Conservation (phyloP, 192 early-diverging fungal species). For the Entomortierella chlamydospora region DNA sequence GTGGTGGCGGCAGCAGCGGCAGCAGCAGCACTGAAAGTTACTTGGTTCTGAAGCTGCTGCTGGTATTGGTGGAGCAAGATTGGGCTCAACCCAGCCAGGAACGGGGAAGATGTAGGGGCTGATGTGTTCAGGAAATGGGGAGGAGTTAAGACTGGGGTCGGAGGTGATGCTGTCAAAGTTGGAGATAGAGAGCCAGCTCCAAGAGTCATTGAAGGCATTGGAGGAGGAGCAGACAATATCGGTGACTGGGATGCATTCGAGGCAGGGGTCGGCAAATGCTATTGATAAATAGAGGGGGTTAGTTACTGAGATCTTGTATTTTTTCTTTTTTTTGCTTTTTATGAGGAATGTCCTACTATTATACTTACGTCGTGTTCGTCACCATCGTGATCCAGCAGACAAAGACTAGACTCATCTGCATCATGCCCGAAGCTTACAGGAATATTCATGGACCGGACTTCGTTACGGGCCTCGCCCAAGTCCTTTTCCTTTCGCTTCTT, state of each 20-base stretch:
- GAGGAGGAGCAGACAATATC: neutral
- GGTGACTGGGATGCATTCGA: constrained; percentile 37
- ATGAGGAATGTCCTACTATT: neutral
- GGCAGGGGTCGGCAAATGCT: constrained; percentile 25
- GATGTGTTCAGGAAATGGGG: constrained; percentile 26
- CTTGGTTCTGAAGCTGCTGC: constrained; percentile 38
- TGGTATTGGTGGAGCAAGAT: constrained; percentile 46
- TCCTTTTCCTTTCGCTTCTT: constrained; percentile 1
- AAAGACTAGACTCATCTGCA: constrained; percentile 23
- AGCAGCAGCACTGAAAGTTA: constrained; percentile 1
- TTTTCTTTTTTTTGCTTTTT: neutral
- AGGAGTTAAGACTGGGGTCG: constrained; percentile 32
- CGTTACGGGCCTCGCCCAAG: neutral
- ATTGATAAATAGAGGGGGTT: neutral
- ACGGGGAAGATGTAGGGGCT: neutral
- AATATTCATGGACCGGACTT: constrained; percentile 49
- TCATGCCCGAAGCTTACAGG: constrained; percentile 34
- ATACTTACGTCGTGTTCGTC: constrained; percentile 4
- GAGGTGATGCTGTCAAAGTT: constrained; percentile 45
- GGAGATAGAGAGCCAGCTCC: constrained; percentile 31
- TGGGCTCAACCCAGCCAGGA: constrained; percentile 10
- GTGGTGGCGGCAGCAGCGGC: neutral
- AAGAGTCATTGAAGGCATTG: constrained; percentile 7
- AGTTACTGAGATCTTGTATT: neutral
- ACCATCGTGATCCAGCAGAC: constrained; percentile 2